phyloP scores from a whole-genome alignment of 305 asterid genomes.

The Coffea humblotiana region DNA sequence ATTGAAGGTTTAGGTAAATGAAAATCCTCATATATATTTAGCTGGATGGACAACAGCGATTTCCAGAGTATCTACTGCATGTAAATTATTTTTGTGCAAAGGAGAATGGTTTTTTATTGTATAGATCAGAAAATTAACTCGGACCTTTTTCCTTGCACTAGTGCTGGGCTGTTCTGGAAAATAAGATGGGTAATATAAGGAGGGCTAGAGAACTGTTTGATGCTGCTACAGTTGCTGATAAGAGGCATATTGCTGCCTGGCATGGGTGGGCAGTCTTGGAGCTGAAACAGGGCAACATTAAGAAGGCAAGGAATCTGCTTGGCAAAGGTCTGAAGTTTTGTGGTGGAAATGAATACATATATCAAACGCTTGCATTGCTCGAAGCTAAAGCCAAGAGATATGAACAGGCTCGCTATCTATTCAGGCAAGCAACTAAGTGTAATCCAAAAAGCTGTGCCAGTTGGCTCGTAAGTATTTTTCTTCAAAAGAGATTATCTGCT shows the following conservation, averaged over 20 bases:
- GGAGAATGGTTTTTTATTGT: conserved; percentile 6
- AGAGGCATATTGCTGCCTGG: conserved; percentile 93
- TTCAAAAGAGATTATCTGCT: background rate
- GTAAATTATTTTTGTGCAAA: background rate
- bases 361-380: conserved; percentile 92
- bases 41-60: background rate
- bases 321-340: conserved; percentile 81
- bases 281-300: conserved; percentile 74
- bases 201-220: conserved; percentile 86
- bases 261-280: conserved; percentile 99
- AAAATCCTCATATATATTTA: background rate
- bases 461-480: conserved; percentile 81
- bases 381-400: conserved; percentile 80
- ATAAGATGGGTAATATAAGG: conserved; percentile 74
- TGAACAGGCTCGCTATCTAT: conserved; percentile 84
- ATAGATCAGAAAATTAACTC: conserved; percentile 21
- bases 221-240: conserved; percentile 95
- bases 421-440: conserved; percentile 87
- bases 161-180: conserved; percentile 99
- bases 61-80: background rate
- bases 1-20: background rate
- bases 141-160: conserved; percentile 31
- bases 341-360: conserved; percentile 90
- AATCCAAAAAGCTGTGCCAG: conserved; percentile 94
- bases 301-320: conserved; percentile 83